Percentiles rank a stretch among this genome's conserved stretches.
Evolutionary conservation across 2,329 filamentous ascomycete genomes (phyloP).

Genomic region (Fusarium chuoi): DNA sequence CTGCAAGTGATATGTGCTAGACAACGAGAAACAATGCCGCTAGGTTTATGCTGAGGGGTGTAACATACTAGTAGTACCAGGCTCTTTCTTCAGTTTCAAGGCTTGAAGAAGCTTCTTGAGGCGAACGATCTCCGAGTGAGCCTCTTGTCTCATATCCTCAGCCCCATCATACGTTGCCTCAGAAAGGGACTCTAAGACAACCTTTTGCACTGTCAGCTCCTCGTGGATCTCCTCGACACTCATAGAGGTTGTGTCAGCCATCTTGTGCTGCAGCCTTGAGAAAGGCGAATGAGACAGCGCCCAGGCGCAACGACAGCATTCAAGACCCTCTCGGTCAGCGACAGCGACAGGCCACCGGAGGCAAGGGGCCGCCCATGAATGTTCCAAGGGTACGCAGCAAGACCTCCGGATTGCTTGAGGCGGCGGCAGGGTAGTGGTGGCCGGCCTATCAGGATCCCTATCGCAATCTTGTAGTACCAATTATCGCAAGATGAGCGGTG

Average conservation of each 20-base stretch:
- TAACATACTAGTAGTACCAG: slow-evolving; percentile 6
- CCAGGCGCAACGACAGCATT: slow-evolving; percentile 27
- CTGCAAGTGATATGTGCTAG: not conserved
- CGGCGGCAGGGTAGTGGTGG: not conserved
- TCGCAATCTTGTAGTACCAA: not conserved
- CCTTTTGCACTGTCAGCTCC: slow-evolving; percentile 56
- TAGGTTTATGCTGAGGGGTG: not conserved
- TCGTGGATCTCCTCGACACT: slow-evolving; percentile 48
- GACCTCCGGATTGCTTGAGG: slow-evolving; percentile 3
- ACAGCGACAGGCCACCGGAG: slow-evolving; percentile 15
- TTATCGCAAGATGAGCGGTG: not conserved
- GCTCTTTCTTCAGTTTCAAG: slow-evolving; percentile 13
- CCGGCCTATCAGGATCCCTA: not conserved
- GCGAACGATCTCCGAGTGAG: slow-evolving; percentile 42
- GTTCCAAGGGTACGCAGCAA: slow-evolving; percentile 8
- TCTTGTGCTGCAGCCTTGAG: slow-evolving; percentile 12
- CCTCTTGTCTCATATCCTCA: slow-evolving; percentile 45
- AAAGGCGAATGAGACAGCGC: slow-evolving; percentile 26
- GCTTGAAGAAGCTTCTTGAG: slow-evolving; percentile 48
- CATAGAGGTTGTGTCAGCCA: slow-evolving; percentile 31
- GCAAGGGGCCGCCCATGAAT: slow-evolving; percentile 24
- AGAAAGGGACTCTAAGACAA: slow-evolving; percentile 56
- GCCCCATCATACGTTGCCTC: slow-evolving; percentile 42
- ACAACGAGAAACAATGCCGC: not conserved
- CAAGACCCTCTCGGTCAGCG: slow-evolving; percentile 24